Percentiles rank a stretch among this genome's conserved stretches.
Evolutionary conservation across 1,284 basidiomycete genomes (phyloP).

Genomic region (Inonotus obliquus): DNA sequence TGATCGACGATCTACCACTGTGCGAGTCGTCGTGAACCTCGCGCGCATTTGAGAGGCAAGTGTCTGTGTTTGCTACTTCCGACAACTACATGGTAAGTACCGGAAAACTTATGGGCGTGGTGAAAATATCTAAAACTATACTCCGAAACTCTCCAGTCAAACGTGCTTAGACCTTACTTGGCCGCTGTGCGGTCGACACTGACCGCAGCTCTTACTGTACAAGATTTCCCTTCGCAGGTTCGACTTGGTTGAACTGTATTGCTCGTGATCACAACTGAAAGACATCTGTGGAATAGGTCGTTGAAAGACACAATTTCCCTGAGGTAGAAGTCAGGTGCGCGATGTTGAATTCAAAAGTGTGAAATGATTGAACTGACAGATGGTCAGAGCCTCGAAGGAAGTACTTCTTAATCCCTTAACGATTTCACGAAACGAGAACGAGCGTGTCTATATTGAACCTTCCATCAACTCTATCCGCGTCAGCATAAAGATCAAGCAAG

Average conservation of each 20-base stretch:
- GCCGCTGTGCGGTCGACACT: constrained; percentile 93
- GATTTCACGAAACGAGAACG: constrained; percentile 95
- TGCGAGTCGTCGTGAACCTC: too few species aligned
- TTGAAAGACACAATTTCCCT: constrained; percentile 95
- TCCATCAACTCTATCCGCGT: constrained; percentile 96
- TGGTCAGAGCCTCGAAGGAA: constrained; percentile 79
- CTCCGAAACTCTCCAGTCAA: constrained; percentile 47
- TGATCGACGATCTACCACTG: too few species aligned
- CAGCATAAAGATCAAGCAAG: constrained; percentile 98
- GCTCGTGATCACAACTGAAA: not conserved
- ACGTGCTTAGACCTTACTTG: constrained; percentile 90
- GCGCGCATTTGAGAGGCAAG: not conserved
- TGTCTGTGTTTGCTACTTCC: not conserved
- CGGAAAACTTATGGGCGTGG: not conserved
- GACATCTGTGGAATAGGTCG: constrained; percentile 52
- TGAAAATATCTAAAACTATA: constrained; percentile 21
- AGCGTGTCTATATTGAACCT: constrained; percentile 94
- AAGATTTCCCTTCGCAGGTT: constrained; percentile 97
- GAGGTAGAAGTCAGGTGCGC: constrained; percentile 84
- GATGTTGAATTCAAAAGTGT: not conserved
- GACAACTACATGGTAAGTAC: constrained; percentile 13
- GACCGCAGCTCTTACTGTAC: constrained; percentile 94
- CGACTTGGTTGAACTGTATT: constrained; percentile 17
- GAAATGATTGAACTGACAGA: not conserved
- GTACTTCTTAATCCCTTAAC: constrained; percentile 89